A percentile compares a stretch with the other conserved stretches of the same genome.
Evolutionary conservation across 495 filamentous ascomycete genomes (phyloP).

Genomic region (Aspergillus leporis): DNA sequence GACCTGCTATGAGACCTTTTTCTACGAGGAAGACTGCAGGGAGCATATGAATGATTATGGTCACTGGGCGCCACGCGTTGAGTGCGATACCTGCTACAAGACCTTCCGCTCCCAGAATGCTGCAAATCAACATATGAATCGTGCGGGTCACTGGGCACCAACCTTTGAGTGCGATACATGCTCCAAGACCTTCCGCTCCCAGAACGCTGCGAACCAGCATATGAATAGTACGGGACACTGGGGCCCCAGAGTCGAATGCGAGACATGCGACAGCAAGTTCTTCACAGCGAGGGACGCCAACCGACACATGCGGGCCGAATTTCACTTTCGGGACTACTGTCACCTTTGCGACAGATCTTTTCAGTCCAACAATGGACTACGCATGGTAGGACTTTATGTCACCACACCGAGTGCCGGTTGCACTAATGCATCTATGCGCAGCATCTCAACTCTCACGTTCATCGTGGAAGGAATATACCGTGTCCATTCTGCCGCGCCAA

Average conservation of each 20-base stretch:
- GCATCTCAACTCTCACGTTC: conserved; percentile 46
- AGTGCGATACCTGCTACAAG: conserved; percentile 34
- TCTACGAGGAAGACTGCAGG: neutral
- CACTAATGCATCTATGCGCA: conserved; percentile 17
- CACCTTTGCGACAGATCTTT: conserved; percentile 34
- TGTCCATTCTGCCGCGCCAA: conserved; percentile 47
- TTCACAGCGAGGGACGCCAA: conserved; percentile 22
- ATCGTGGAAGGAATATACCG: conserved; percentile 29
- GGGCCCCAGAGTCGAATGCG: conserved; percentile 28
- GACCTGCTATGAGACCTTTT: neutral
- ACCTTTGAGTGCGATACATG: conserved; percentile 42
- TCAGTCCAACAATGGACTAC: conserved; percentile 38
- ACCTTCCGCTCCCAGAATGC: conserved; percentile 23
- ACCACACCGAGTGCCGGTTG: neutral
- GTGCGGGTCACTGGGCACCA: conserved; percentile 28
- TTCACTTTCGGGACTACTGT: conserved; percentile 44
- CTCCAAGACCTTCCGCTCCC: conserved; percentile 22
- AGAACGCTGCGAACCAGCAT: conserved; percentile 32
- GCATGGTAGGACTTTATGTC: conserved; percentile 30
- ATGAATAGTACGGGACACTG: conserved; percentile 39
- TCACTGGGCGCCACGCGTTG: neutral
- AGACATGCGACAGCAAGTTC: conserved; percentile 37
- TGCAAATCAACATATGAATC: conserved; percentile 31
- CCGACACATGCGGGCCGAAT: conserved; percentile 36
- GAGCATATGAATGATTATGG: neutral